Evolutionary conservation across 257 asterid species (phyloP).

Genomic region (Marsdenia floribunda): DNA sequence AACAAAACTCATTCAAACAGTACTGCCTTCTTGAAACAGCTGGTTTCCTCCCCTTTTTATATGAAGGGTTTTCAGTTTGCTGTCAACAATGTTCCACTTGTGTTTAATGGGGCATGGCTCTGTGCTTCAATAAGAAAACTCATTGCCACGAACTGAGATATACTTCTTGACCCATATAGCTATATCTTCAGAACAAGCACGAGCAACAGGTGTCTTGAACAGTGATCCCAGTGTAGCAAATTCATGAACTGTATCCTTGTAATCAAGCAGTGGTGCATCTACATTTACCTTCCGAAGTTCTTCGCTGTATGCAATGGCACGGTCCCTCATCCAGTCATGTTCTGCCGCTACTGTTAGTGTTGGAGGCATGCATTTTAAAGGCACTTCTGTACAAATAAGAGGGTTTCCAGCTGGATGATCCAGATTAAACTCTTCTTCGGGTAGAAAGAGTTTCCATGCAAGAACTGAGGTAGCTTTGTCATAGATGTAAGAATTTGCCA

Average conservation of each 20-base stretch:
- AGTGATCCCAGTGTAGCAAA: constrained; percentile 70
- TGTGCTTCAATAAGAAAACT: constrained; percentile 51
- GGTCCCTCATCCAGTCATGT: constrained; percentile 83
- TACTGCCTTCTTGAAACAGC: background rate
- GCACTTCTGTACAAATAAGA: constrained; percentile 32
- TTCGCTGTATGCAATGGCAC: constrained; percentile 75
- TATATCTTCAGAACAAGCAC: constrained; percentile 75
- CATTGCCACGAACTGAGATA: constrained; percentile 76
- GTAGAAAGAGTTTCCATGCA: constrained; percentile 81
- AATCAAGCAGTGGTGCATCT: constrained; percentile 75
- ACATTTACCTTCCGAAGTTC: constrained; percentile 78
- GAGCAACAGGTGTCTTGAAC: constrained; percentile 64
- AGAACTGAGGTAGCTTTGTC: constrained; percentile 57
- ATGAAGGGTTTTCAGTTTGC: background rate
- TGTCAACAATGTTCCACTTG: background rate
- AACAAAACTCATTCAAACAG: background rate
- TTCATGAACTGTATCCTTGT: constrained; percentile 75
- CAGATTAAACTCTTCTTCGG: constrained; percentile 41
- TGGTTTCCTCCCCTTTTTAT: no score
- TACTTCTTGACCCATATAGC: constrained; percentile 82
- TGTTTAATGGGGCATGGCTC: background rate
- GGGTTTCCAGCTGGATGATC: constrained; percentile 84
- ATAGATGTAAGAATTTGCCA: constrained; percentile 63
- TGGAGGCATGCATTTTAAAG: constrained; percentile 72
- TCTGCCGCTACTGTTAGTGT: constrained; percentile 77